Evolutionary conservation across 192 early-diverging fungal species (phyloP).

Genomic region (Backusella macrospora): DNA sequence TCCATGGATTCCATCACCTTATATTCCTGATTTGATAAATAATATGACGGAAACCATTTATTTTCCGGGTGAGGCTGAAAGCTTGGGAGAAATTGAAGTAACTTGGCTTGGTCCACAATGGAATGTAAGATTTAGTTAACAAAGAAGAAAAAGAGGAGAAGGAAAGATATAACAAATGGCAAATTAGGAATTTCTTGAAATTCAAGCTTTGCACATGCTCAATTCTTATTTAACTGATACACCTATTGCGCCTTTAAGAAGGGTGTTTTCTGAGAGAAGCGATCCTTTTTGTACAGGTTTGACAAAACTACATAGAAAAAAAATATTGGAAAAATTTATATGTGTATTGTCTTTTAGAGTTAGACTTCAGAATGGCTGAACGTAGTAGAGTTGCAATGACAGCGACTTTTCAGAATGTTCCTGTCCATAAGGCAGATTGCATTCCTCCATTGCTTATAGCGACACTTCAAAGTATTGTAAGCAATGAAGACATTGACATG

Average conservation of each 20-base stretch:
- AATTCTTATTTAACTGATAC: constrained; percentile 57
- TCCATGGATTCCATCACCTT: constrained; percentile 55
- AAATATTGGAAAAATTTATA: neutral
- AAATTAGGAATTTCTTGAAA: constrained; percentile 26
- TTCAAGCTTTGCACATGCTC: constrained; percentile 37
- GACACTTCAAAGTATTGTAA: constrained; percentile 41
- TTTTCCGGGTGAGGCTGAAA: constrained; percentile 60
- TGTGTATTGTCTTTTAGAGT: constrained; percentile 26
- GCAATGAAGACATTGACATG: constrained; percentile 57
- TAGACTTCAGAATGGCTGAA: constrained; percentile 45
- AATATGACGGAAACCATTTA: constrained; percentile 43
- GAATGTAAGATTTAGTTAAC: constrained; percentile 38
- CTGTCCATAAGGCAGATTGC: constrained; percentile 48
- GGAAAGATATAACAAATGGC: neutral
- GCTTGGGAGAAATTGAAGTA: constrained; percentile 54
- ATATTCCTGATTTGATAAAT: constrained; percentile 41
- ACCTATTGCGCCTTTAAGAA: constrained; percentile 52
- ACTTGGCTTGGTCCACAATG: constrained; percentile 56
- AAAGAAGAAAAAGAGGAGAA: neutral
- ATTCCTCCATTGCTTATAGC: constrained; percentile 45
- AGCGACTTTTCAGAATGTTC: constrained; percentile 50
- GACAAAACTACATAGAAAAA: neutral
- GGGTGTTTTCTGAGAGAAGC: constrained; percentile 58
- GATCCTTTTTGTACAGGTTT: constrained; percentile 62
- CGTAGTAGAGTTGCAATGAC: constrained; percentile 48